Conservation (phyloP, 371 early-diverging fungal species). For the Saksenaea oblongispora region DNA sequence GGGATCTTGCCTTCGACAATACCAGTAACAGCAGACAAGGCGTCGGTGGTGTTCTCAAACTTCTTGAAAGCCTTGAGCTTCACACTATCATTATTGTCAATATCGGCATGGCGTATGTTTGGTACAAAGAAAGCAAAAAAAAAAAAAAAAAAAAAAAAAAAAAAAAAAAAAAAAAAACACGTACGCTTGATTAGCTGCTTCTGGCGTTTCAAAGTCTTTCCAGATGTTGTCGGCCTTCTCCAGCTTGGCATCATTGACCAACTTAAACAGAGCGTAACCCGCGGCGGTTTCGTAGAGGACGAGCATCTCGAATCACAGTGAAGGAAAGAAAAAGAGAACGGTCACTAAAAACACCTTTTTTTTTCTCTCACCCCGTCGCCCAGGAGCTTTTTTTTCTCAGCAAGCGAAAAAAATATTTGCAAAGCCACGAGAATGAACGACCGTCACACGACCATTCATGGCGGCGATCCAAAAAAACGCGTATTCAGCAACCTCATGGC, state of each 20-base stretch:
- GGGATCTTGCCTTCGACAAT: slow-evolving; percentile 94
- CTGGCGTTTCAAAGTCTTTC: slow-evolving; percentile 79
- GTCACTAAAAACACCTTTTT: not conserved
- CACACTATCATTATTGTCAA: slow-evolving; percentile 50
- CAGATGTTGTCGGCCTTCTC: slow-evolving; percentile 73
- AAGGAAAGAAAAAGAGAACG: slow-evolving; percentile 11
- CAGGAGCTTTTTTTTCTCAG: not conserved
- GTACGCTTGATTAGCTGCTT: slow-evolving; percentile 78
- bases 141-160: not conserved
- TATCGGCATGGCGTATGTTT: not conserved
- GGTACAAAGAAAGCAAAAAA: too few species aligned
- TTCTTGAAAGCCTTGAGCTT: slow-evolving; percentile 95
- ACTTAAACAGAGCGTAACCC: slow-evolving; percentile 89
- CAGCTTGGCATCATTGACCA: slow-evolving; percentile 80
- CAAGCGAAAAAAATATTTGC: not conserved
- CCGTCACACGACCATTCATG: not conserved
- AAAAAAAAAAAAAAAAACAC: slow-evolving; percentile 12
- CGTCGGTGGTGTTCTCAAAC: slow-evolving; percentile 97
- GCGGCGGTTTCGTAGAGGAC: slow-evolving; percentile 88
- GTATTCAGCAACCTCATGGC: too few species aligned
- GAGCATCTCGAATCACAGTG: slow-evolving; percentile 55
- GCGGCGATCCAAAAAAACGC: not conserved
- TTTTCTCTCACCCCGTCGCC: not conserved
- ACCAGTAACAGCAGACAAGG: slow-evolving; percentile 92
- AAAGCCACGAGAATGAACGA: not conserved